Evolutionary conservation across 23 red algal species (phyloP).

Genomic region (Gracilaria caudata): DNA sequence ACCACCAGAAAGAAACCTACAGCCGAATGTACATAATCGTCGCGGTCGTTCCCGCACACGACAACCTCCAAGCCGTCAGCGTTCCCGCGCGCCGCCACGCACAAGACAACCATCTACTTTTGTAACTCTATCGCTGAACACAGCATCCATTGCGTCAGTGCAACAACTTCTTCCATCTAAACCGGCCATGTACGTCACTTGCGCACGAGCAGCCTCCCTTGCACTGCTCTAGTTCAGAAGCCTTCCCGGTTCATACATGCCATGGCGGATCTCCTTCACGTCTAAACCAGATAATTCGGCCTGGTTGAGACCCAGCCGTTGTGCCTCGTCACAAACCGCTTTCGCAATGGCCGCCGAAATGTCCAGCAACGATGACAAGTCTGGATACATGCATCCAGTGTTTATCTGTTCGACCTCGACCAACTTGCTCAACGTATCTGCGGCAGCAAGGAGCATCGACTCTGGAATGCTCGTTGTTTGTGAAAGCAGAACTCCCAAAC

Average conservation of each 20-base stretch:
- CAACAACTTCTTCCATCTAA: slow-evolving; percentile 17
- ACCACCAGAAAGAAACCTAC: neutral
- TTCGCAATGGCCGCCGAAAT: slow-evolving; percentile 77
- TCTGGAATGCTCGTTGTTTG: slow-evolving; percentile 77
- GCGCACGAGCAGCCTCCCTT: neutral
- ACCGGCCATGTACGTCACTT: slow-evolving; percentile 19
- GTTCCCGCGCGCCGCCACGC: slow-evolving; percentile 16
- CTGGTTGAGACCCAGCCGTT: slow-evolving; percentile 36
- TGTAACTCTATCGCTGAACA: neutral
- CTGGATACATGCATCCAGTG: slow-evolving; percentile 74
- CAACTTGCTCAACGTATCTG: slow-evolving; percentile 71
- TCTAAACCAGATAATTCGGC: slow-evolving; percentile 29
- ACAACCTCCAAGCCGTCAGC: slow-evolving; percentile 23
- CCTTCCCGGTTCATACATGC: slow-evolving; percentile 72
- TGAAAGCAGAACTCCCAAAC: slow-evolving; percentile 71
- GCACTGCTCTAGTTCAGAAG: neutral
- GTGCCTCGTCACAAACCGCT: slow-evolving; percentile 77
- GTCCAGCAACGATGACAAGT: slow-evolving; percentile 63
- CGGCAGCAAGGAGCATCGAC: slow-evolving; percentile 85
- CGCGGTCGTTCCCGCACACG: slow-evolving; percentile 15
- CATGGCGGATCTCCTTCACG: slow-evolving; percentile 35
- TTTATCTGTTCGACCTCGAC: slow-evolving; percentile 61
- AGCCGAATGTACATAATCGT: neutral
- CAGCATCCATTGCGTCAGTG: neutral
- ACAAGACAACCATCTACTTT: slow-evolving; percentile 12